Evolutionary conservation across 257 asterid genomes (phyloP), one percentile per base, ranked within the genome.

Genomic region (Henckelia pumila): DNA sequence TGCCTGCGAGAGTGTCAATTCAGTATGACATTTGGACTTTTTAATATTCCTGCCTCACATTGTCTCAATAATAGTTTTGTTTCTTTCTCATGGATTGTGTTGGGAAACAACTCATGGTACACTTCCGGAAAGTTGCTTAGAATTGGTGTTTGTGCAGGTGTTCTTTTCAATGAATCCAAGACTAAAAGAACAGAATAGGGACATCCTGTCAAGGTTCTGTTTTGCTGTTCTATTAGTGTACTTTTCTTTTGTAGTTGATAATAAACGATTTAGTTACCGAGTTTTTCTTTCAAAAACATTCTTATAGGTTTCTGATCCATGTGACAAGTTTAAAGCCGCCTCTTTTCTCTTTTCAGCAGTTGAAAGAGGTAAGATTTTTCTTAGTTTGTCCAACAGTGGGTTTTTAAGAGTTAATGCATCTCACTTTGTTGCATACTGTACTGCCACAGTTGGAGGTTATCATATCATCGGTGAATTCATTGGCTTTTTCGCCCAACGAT

Each of bases 361-460:
- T 88, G 79, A 78, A 83, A 76, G 89, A 85, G 97, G 99, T 94
- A 69, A 57, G 61, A 59, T 44, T 69, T 74, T 67, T 64, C 17
- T 13, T 23, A 4, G 52, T 57, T 59, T 28, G 62, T 35, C 57
- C 26, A 25, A 35, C 19, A 26, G 32, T 50, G 66, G 59, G 53
- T 33, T 65, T 76, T 61, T 28, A 44, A 59, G 56, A 19, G 35
- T 71, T 72, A 50, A 44, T 13, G 58, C 56, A 61, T 72, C 82
- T 83, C 74, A 78, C 55, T 52, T 61, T 66, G 78, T 19, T 67
- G 7, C 72, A 35, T 73, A 77, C 64, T 84, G 68, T 73, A 77
- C 64, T 84, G 68, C 75, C 58, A 53, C 91, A 94, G 99, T 75
- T 88, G 71, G 92, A 82, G 79, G 79, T 64, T 30, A 75, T 83